Conservation (phyloP, 805 yeast genomes). For the Schizosaccharomyces lindneri region DNA sequence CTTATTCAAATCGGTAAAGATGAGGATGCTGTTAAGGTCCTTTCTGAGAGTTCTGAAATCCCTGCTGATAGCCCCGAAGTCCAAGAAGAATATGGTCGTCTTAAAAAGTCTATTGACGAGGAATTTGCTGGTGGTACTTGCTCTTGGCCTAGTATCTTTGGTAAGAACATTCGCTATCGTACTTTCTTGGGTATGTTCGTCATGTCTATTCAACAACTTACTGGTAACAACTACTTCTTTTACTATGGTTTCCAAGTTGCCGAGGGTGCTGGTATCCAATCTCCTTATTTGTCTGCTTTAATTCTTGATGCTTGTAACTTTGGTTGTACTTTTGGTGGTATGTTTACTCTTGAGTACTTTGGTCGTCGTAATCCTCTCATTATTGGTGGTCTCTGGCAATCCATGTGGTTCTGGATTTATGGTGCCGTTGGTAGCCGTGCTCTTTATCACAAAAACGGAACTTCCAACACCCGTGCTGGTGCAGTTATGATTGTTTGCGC, state of each 20-base stretch:
- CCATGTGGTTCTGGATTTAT: constrained; percentile 28
- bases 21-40: constrained; percentile 36
- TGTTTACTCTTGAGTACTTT: constrained; percentile 24
- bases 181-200: constrained; percentile 20
- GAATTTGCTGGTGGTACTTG: constrained; percentile 27
- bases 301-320: constrained; percentile 30
- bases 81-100: constrained; percentile 15
- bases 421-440: constrained; percentile 21
- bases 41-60: constrained; percentile 17
- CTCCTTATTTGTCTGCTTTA: constrained; percentile 21
- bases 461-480: constrained; percentile 17
- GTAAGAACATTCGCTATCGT: constrained; percentile 16
- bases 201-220: constrained; percentile 33
- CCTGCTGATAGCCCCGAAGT: constrained; percentile 12
- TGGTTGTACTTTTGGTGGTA: constrained; percentile 24
- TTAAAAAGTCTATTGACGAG: constrained; percentile 23
- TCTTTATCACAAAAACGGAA: constrained; percentile 14
- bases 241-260: constrained; percentile 41
- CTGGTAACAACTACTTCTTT: constrained; percentile 45
- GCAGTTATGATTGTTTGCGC: constrained; percentile 30
- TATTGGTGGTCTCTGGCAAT: constrained; percentile 25
- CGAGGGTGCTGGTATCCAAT: constrained; percentile 12
- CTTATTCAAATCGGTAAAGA: constrained; percentile 30
- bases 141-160: constrained; percentile 26
- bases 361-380: constrained; percentile 27